A percentile compares a stretch with the other conserved stretches of the same genome.
Conservation (phyloP, 768 basidiomycete genomes). For the Lepiota venenata region DNA sequence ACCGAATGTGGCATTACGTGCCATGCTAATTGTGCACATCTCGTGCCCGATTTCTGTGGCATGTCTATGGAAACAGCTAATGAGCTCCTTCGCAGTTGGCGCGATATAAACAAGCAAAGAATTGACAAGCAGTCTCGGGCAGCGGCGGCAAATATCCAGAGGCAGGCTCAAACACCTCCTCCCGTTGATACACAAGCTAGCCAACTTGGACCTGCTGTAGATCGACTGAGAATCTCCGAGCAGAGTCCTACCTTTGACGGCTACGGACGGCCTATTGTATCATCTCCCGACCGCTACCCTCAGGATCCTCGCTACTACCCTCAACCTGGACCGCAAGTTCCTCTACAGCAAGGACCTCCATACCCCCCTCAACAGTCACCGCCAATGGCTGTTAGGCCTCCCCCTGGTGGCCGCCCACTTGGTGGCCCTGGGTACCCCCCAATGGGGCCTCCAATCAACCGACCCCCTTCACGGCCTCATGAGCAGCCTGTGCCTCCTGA, state of each 20-base stretch:
- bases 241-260: constrained; percentile 28
- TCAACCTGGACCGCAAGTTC: constrained; percentile 17
- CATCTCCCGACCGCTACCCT: constrained; percentile 35
- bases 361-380: constrained; percentile 23
- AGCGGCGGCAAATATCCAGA: not conserved
- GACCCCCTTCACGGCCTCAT: constrained; percentile 23
- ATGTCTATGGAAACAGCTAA: constrained; percentile 99
- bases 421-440: constrained; percentile 42
- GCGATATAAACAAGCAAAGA: constrained; percentile 78
- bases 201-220: constrained; percentile 28
- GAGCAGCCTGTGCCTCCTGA: constrained; percentile 21
- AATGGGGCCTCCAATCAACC: constrained; percentile 27
- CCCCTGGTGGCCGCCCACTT: constrained; percentile 40
- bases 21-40: constrained; percentile 95
- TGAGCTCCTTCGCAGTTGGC: constrained; percentile 83
- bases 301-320: constrained; percentile 39
- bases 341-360: constrained; percentile 26
- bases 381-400: constrained; percentile 32
- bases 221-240: constrained; percentile 46
- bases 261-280: constrained; percentile 32
- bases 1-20: constrained; percentile 96
- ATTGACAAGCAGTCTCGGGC: constrained; percentile 10
- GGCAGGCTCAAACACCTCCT: constrained; percentile 5
- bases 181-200: not conserved
- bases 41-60: constrained; percentile 99